Conservation (phyloP, 768 basidiomycete species). For the Termitomyces sp. region DNA sequence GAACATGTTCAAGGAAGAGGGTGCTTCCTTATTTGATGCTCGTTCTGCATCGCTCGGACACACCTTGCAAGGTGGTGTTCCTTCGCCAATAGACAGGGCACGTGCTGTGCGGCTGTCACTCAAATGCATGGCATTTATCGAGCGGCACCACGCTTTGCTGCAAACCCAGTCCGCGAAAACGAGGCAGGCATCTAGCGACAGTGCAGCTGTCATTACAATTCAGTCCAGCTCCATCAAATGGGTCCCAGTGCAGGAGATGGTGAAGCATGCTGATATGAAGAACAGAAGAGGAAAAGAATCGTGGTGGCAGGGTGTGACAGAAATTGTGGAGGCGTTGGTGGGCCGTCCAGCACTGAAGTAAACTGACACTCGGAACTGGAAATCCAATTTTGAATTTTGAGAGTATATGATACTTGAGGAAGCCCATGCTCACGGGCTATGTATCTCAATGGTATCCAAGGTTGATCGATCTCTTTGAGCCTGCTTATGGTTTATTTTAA, state of each 20-base stretch:
- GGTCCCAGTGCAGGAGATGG: slow-evolving; percentile 83
- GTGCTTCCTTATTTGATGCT: slow-evolving; percentile 85
- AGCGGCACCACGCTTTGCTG: slow-evolving; percentile 65
- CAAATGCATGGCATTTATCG: slow-evolving; percentile 93
- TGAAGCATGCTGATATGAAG: slow-evolving; percentile 86
- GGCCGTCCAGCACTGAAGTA: slow-evolving; percentile 57
- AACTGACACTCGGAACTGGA: slow-evolving; percentile 13
- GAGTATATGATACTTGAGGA: too few relatives aligned
- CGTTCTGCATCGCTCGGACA: slow-evolving; percentile 99
- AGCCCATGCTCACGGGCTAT: too few relatives aligned
- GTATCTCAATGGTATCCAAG: too few relatives aligned
- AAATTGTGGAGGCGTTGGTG: slow-evolving; percentile 73
- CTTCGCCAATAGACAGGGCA: slow-evolving; percentile 91
- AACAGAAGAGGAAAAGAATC: slow-evolving; percentile 72
- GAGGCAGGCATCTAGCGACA: slow-evolving; percentile 54
- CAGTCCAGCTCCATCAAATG: slow-evolving; percentile 78
- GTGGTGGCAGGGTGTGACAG: slow-evolving; percentile 76
- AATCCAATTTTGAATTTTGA: neutral
- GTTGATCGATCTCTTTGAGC: neutral
- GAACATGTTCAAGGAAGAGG: slow-evolving; percentile 94
- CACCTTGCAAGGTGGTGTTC: slow-evolving; percentile 93
- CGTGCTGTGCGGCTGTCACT: slow-evolving; percentile 87
- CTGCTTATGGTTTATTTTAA: neutral
- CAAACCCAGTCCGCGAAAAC: slow-evolving; percentile 45
- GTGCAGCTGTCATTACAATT: slow-evolving; percentile 89